Percentiles rank a stretch among this genome's conserved stretches.
Evolutionary conservation across 495 filamentous ascomycete genomes (phyloP).

Genomic region (Trichoderma orchidacearum): DNA sequence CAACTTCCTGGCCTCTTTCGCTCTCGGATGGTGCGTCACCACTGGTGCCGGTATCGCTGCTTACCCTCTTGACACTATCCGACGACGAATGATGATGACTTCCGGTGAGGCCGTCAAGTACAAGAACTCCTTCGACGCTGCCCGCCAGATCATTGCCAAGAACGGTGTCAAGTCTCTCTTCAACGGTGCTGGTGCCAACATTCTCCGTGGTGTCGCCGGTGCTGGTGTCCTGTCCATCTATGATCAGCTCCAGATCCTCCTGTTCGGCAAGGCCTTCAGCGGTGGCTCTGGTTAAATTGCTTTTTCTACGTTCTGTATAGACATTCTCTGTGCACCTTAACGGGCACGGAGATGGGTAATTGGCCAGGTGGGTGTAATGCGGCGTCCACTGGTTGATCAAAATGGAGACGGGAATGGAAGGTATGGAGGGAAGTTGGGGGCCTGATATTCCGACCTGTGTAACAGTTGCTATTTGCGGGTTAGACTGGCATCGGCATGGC

Average conservation of each 20-base stretch:
- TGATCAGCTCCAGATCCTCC: conserved; percentile 93
- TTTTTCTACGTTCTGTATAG: conserved; percentile 16
- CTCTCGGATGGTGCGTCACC: conserved; percentile 97
- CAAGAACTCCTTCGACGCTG: conserved; percentile 86
- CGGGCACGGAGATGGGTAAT: background rate
- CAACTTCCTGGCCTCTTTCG: conserved; percentile 98
- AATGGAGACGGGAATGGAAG: conserved; percentile 21
- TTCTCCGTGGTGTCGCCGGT: conserved; percentile 99
- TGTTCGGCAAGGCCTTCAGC: conserved; percentile 99
- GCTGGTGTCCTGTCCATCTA: conserved; percentile 99
- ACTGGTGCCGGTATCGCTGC: conserved; percentile 99
- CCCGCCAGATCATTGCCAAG: conserved; percentile 86
- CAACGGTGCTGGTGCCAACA: conserved; percentile 99
- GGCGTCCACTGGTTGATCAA: conserved; percentile 13
- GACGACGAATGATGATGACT: conserved; percentile 99
- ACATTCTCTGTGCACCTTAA: background rate
- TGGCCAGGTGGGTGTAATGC: conserved; percentile 11
- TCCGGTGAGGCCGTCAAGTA: conserved; percentile 98
- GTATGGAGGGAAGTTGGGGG: conserved; percentile 12
- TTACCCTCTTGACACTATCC: conserved; percentile 98
- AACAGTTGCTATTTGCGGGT: conserved; percentile 2
- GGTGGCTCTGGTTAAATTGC: conserved; percentile 61
- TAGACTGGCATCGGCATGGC: conserved; percentile 5
- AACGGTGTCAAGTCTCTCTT: conserved; percentile 97
- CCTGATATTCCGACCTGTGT: conserved; percentile 3